Conservation (phyloP, 1,284 basidiomycete genomes). For the Microbotryomycetes sp. region DNA sequence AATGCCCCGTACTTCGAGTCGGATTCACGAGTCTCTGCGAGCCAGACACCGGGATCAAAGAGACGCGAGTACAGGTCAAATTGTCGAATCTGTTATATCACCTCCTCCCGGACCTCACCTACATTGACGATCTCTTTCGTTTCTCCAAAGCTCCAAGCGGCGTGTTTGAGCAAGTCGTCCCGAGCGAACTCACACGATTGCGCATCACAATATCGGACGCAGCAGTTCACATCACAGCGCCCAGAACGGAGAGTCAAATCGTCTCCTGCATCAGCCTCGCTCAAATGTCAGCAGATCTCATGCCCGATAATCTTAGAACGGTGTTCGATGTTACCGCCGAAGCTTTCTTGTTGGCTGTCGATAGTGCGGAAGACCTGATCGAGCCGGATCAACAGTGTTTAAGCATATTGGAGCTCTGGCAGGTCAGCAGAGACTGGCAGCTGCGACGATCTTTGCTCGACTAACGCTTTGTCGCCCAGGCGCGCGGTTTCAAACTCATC, state of each 20-base stretch:
- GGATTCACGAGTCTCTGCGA: conserved; percentile 60
- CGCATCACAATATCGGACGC: conserved; percentile 59
- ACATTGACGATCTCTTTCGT: conserved; percentile 55
- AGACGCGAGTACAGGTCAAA: conserved; percentile 62
- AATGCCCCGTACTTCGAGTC: conserved; percentile 55
- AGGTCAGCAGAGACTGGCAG: no score
- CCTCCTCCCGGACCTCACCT: conserved; percentile 56
- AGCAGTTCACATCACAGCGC: conserved; percentile 57
- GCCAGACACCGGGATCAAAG: conserved; percentile 63
- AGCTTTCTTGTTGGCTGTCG: conserved; percentile 53
- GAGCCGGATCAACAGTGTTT: conserved; percentile 20
- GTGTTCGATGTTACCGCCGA: conserved; percentile 50
- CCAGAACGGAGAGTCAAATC: conserved; percentile 53
- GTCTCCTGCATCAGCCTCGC: conserved; percentile 60
- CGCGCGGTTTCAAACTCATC: no score
- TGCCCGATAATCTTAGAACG: conserved; percentile 56
- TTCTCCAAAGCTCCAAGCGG: conserved; percentile 67
- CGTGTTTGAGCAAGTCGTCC: conserved; percentile 79
- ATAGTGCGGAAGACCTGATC: conserved; percentile 39
- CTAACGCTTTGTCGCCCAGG: no score
- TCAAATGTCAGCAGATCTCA: conserved; percentile 60
- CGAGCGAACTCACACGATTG: conserved; percentile 75
- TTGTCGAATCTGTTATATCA: conserved; percentile 61
- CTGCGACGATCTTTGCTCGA: no score
- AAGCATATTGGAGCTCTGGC: no score